phyloP scores from a whole-genome alignment of 768 basidiomycete species.

The Russula vinacea region DNA sequence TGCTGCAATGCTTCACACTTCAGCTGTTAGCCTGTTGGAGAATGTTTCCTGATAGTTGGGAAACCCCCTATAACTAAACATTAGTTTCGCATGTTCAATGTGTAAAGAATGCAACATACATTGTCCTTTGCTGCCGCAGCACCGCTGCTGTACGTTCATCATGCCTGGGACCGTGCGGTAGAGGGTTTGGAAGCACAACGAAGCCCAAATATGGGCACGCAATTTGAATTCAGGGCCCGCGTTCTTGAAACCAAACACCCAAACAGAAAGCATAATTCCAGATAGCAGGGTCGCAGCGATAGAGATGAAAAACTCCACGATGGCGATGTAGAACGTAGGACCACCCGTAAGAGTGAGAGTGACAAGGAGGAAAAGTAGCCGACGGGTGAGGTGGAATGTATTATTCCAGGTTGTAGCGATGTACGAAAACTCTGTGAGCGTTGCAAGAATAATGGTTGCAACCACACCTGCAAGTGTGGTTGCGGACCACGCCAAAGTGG shows the following conservation, averaged over 20 bases:
- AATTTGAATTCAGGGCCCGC: too few species aligned
- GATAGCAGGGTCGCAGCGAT: constrained; percentile 83
- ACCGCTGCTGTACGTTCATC: too few species aligned
- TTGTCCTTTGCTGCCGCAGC: too few species aligned
- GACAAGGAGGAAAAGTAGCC: constrained; percentile 82
- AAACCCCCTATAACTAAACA: too few species aligned
- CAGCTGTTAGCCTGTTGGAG: too few species aligned
- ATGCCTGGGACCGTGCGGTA: too few species aligned
- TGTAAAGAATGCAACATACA: too few species aligned
- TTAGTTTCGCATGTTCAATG: too few species aligned
- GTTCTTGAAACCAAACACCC: constrained; percentile 99
- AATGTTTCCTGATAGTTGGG: too few species aligned
- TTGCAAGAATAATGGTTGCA: constrained; percentile 88
- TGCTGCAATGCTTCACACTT: too few species aligned
- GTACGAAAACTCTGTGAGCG: constrained; percentile 92
- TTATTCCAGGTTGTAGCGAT: constrained; percentile 99
- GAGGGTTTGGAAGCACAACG: too few species aligned
- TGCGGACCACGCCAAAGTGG: constrained; percentile 89
- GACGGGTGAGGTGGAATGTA: constrained; percentile 89
- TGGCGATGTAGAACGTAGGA: constrained; percentile 92
- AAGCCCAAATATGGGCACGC: too few species aligned
- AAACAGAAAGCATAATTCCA: constrained; percentile 87
- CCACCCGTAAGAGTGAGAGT: constrained; percentile 89
- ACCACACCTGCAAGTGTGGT: constrained; percentile 93
- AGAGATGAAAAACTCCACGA: constrained; percentile 90